Evolutionary conservation across 345 rosid species (phyloP).

Genomic region (Atalantia buxifolia): DNA sequence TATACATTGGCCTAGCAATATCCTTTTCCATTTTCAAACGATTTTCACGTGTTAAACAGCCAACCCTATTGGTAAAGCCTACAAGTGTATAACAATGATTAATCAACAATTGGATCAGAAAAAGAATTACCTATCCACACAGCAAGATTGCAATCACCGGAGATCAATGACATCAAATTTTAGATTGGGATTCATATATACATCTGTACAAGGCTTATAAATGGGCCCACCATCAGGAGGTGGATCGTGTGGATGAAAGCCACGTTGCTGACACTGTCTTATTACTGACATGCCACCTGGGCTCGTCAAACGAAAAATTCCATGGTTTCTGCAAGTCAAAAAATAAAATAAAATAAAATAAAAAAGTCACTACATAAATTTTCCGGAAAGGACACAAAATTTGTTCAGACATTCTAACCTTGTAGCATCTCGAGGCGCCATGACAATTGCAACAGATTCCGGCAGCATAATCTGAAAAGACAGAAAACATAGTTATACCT

Average conservation of each 20-base stretch:
- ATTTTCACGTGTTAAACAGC: background rate
- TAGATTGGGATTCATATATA: slow-evolving; percentile 82
- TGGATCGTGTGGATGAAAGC: slow-evolving; percentile 77
- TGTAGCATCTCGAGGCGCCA: slow-evolving; percentile 84
- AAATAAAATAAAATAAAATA: background rate
- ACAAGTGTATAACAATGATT: background rate
- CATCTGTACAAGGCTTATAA: slow-evolving; percentile 77
- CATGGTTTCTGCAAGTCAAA: slow-evolving; percentile 53
- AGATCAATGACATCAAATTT: slow-evolving; percentile 87
- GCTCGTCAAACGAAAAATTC: slow-evolving; percentile 83
- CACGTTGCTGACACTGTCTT: slow-evolving; percentile 82
- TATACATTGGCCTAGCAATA: background rate
- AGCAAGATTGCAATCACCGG: slow-evolving; percentile 36
- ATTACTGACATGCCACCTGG: slow-evolving; percentile 96
- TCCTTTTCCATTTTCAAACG: background rate
- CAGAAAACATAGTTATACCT: slow-evolving; percentile 4
- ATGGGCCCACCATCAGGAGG: slow-evolving; percentile 91
- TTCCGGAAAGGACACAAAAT: background rate
- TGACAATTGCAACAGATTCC: slow-evolving; percentile 95
- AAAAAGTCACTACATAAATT: background rate
- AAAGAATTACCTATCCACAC: background rate
- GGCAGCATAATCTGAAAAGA: slow-evolving; percentile 85
- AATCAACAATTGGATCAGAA: slow-evolving; percentile 17
- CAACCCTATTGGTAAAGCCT: background rate
- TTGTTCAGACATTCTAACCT: slow-evolving; percentile 37